These are phyloP conservation scores for Alloteropsis semialata DNA, from an alignment of 176 grass and related monocot genomes.

Conservation along the genomic window DNA sequence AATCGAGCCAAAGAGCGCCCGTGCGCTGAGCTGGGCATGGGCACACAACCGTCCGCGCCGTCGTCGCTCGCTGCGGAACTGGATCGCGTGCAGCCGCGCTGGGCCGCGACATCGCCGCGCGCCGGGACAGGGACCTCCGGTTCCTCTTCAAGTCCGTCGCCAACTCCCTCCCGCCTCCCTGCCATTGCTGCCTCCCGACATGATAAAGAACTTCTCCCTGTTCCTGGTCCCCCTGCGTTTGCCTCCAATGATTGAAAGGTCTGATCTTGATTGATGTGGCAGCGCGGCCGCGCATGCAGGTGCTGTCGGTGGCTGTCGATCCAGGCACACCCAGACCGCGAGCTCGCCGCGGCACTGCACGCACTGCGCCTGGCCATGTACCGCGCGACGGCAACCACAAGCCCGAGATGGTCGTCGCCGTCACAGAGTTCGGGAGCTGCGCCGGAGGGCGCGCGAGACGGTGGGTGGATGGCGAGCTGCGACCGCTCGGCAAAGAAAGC, in stretches of 20 bases:
- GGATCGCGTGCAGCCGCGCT: slow-evolving; percentile 49
- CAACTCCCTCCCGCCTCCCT: too few relatives aligned
- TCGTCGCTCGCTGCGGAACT: slow-evolving; percentile 71
- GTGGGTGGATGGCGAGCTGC: too few relatives aligned
- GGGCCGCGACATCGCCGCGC: slow-evolving; percentile 51
- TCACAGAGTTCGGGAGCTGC: slow-evolving; percentile 97
- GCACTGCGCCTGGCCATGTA: slow-evolving; percentile 60
- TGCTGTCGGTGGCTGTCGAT: slow-evolving; percentile 92
- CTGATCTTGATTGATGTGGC: background rate
- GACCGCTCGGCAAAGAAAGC: too few relatives aligned
- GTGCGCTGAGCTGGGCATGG: slow-evolving; percentile 89
- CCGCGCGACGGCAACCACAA: slow-evolving; percentile 93
- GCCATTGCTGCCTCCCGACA: background rate
- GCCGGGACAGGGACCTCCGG: slow-evolving; percentile 76
- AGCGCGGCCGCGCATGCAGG: background rate
- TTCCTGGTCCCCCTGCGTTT: too few relatives aligned
- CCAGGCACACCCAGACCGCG: slow-evolving; percentile 89
- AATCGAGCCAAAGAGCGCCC: too few relatives aligned
- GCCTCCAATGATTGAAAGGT: background rate
- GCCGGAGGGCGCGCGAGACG: too few relatives aligned
- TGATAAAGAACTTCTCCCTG: background rate
- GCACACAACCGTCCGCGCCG: slow-evolving; percentile 77
- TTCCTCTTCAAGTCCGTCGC: slow-evolving; percentile 66
- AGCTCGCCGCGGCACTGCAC: slow-evolving; percentile 70
- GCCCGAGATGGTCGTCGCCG: slow-evolving; percentile 90